phyloP scores from a whole-genome alignment of 805 yeast species.

The Wickerhamiella nectarea region DNA sequence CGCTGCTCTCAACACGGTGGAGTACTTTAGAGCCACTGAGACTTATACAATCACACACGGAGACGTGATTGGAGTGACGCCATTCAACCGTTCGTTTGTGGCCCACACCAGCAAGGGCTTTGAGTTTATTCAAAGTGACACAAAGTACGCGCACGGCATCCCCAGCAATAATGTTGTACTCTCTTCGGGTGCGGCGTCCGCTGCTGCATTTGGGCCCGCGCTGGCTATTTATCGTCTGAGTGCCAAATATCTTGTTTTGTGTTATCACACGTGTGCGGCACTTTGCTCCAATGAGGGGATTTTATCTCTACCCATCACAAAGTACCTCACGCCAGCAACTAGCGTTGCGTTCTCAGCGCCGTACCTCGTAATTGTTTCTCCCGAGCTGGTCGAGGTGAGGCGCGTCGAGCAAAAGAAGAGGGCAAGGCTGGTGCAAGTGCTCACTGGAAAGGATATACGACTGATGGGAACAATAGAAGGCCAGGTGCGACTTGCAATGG shows the following conservation, averaged over 20 bases:
- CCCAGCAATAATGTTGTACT: constrained; percentile 26
- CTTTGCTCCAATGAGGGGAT: constrained; percentile 41
- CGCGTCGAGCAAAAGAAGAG: constrained; percentile 32
- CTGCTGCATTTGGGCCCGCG: constrained; percentile 25
- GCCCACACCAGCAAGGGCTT: constrained; percentile 56
- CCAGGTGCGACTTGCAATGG: constrained; percentile 34
- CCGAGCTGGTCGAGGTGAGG: constrained; percentile 60
- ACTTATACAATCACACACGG: constrained; percentile 22
- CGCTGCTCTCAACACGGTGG: constrained; percentile 19
- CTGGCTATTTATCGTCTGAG: constrained; percentile 40
- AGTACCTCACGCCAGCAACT: constrained; percentile 27
- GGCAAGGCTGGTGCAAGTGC: constrained; percentile 39
- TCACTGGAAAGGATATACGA: constrained; percentile 53
- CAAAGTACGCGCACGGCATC: constrained; percentile 23
- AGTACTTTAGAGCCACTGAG: constrained; percentile 24
- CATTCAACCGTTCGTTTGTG: constrained; percentile 53
- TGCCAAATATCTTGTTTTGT: constrained; percentile 41
- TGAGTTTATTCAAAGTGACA: constrained; percentile 48
- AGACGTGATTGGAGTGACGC: constrained; percentile 46
- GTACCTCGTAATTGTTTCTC: constrained; percentile 41
- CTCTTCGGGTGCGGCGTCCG: neutral
- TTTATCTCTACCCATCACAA: constrained; percentile 31
- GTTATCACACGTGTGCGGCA: constrained; percentile 59
- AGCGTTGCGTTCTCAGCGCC: constrained; percentile 29
- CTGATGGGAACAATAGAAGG: constrained; percentile 31